A percentile compares a stretch with the other conserved stretches of the same genome.
Conservation (phyloP, 225 moss, liverwort and hornwort species). For the Bryoerythrophyllum caledonicum region DNA sequence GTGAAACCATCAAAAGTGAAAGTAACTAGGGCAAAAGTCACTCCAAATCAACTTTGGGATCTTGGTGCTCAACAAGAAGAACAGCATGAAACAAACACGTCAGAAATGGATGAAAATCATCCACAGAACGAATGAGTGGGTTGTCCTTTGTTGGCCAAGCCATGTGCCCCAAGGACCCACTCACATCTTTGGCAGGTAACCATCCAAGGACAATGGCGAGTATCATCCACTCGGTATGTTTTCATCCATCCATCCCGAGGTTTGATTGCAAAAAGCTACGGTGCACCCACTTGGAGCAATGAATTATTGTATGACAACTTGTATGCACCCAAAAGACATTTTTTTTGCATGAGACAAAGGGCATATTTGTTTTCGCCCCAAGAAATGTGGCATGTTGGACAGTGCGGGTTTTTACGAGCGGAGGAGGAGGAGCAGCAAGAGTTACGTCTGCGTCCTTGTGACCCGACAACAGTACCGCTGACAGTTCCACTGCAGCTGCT, state of each 20-base stretch:
- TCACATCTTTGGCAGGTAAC: constrained; percentile 1
- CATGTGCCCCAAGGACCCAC: constrained; percentile 24
- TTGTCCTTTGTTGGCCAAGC: neutral
- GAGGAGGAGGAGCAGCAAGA: neutral
- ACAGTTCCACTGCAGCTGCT: neutral
- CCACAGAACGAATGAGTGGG: neutral
- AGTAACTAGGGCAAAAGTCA: too few relatives aligned
- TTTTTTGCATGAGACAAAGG: too few relatives aligned
- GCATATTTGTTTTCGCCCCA: too few relatives aligned
- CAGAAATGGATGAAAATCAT: neutral
- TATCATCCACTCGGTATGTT: neutral
- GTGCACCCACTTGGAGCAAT: neutral
- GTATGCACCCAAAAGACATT: neutral
- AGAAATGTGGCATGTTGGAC: too few relatives aligned
- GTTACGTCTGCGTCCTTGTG: neutral
- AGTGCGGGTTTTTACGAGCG: too few relatives aligned
- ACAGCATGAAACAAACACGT: constrained; percentile 14
- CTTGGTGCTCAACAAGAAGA: neutral
- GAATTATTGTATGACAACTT: constrained; percentile 16
- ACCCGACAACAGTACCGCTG: neutral
- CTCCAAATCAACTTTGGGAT: too few relatives aligned
- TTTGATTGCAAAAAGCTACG: constrained; percentile 11
- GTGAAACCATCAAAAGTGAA: too few relatives aligned
- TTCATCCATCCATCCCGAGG: neutral
- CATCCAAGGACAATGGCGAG: neutral